Evolutionary conservation across 2,329 filamentous ascomycete species (phyloP).

Genomic region (Sarocladiaceae sp.): DNA sequence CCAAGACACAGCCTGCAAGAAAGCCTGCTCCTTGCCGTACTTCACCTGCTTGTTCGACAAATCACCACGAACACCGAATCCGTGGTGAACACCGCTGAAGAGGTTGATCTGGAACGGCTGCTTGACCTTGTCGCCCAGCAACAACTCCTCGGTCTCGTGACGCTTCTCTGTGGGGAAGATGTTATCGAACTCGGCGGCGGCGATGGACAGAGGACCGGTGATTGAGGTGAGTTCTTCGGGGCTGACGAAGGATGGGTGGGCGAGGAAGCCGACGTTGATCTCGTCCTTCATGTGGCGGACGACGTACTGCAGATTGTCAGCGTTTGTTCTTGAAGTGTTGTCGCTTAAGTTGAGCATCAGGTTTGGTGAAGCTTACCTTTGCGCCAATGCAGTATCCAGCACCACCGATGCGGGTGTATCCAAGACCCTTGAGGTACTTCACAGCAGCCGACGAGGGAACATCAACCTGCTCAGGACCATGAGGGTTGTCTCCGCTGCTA

Average conservation of each 20-base stretch:
- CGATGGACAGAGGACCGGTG: slow-evolving; percentile 64
- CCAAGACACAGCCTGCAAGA: slow-evolving; percentile 73
- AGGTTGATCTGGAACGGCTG: slow-evolving; percentile 73
- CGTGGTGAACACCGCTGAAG: slow-evolving; percentile 67
- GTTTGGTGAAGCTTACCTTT: slow-evolving; percentile 46
- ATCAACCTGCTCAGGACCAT: slow-evolving; percentile 10
- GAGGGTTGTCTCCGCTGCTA: slow-evolving; percentile 38
- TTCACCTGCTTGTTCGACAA: slow-evolving; percentile 49
- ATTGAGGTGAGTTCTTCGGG: slow-evolving; percentile 63
- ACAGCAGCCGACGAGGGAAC: neutral
- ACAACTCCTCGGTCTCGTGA: slow-evolving; percentile 60
- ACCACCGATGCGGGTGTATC: slow-evolving; percentile 55
- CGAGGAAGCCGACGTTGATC: slow-evolving; percentile 67
- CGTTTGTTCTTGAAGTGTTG: no score
- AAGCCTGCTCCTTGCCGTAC: slow-evolving; percentile 78
- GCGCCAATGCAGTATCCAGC: slow-evolving; percentile 75
- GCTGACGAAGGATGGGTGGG: slow-evolving; percentile 73
- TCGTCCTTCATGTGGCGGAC: slow-evolving; percentile 58
- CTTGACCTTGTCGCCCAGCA: slow-evolving; percentile 42
- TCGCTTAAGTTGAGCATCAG: neutral
- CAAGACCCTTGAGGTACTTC: slow-evolving; percentile 23
- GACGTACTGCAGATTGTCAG: no score
- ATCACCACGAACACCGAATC: slow-evolving; percentile 70
- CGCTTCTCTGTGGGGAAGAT: slow-evolving; percentile 63
- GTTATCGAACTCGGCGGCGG: slow-evolving; percentile 58